phyloP scores from a whole-genome alignment of 2,329 filamentous ascomycete genomes.

The Cordyceps cicadae region DNA sequence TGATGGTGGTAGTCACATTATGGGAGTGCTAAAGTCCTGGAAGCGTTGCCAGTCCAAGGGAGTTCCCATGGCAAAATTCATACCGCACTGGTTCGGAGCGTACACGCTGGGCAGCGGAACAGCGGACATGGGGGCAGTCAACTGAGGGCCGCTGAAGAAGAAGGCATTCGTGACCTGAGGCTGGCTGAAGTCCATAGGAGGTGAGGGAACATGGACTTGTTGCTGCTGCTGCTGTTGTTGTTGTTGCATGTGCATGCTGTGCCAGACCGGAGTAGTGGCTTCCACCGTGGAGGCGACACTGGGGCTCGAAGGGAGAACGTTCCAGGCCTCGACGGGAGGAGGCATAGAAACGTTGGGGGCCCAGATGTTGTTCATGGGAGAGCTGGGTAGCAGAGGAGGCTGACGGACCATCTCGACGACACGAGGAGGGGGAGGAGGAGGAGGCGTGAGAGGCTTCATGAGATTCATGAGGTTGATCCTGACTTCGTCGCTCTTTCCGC shows the following conservation, averaged over 20 bases:
- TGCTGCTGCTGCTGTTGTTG: too few relatives aligned
- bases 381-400: conserved; percentile 77
- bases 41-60: conserved; percentile 80
- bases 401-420: conserved; percentile 85
- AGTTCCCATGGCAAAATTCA: conserved; percentile 60
- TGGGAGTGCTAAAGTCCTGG: conserved; percentile 69
- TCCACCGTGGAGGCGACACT: conserved; percentile 69
- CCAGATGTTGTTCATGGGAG: conserved; percentile 73
- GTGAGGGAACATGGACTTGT: conserved; percentile 61
- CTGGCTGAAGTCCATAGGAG: conserved; percentile 66
- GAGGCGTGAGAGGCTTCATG: conserved; percentile 72
- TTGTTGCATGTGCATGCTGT: conserved; percentile 66
- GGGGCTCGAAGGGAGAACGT: conserved; percentile 80
- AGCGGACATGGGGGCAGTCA: conserved; percentile 63
- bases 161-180: conserved; percentile 64
- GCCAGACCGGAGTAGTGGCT: conserved; percentile 66
- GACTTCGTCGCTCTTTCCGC: conserved; percentile 86
- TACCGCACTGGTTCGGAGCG: conserved; percentile 68
- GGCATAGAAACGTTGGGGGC: conserved; percentile 55
- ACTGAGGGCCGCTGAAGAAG: conserved; percentile 74
- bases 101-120: conserved; percentile 83
- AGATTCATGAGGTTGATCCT: conserved; percentile 77
- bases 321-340: conserved; percentile 77
- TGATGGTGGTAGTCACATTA: conserved; percentile 64
- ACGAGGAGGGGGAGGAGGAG: conserved; percentile 75